Evolutionary conservation across 2,329 filamentous ascomycete species (phyloP).

Genomic region (Grosmannia clavigera): DNA sequence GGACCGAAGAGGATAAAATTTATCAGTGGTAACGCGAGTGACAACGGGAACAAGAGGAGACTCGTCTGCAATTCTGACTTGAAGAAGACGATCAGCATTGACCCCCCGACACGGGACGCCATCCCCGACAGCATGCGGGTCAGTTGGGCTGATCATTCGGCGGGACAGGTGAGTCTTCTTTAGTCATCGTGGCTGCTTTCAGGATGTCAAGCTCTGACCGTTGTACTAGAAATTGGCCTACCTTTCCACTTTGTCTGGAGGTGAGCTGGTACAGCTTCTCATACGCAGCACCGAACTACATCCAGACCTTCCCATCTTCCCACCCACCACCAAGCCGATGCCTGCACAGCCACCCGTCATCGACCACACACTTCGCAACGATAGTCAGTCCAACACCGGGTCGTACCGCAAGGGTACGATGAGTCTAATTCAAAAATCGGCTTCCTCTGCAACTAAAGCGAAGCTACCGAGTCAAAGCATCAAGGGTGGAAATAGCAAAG

Average conservation of each 20-base stretch:
- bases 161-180: slow-evolving; percentile 23
- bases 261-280: slow-evolving; percentile 51
- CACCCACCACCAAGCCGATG: slow-evolving; percentile 14
- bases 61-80: slow-evolving; percentile 2
- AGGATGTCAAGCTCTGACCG: background rate
- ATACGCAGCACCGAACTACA: slow-evolving; percentile 48
- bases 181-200: background rate
- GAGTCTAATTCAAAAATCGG: slow-evolving; percentile 6
- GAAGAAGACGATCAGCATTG: slow-evolving; percentile 3
- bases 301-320: slow-evolving; percentile 56
- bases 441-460: background rate
- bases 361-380: slow-evolving; percentile 1
- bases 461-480: background rate
- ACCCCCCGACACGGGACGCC: background rate
- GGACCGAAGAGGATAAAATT: background rate
- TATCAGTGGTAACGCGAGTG: background rate
- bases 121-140: slow-evolving; percentile 8
- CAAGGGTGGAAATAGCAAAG: background rate
- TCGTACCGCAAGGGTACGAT: slow-evolving; percentile 7
- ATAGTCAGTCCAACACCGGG: slow-evolving; percentile 15
- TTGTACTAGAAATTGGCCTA: slow-evolving; percentile 46
- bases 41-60: slow-evolving; percentile 11
- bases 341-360: slow-evolving; percentile 9
- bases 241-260: slow-evolving; percentile 46
- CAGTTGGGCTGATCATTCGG: slow-evolving; percentile 26